Base-by-base conservation (phyloP, 352 stramenopile species). In the Globisporangium cylindrosporum region DNA sequence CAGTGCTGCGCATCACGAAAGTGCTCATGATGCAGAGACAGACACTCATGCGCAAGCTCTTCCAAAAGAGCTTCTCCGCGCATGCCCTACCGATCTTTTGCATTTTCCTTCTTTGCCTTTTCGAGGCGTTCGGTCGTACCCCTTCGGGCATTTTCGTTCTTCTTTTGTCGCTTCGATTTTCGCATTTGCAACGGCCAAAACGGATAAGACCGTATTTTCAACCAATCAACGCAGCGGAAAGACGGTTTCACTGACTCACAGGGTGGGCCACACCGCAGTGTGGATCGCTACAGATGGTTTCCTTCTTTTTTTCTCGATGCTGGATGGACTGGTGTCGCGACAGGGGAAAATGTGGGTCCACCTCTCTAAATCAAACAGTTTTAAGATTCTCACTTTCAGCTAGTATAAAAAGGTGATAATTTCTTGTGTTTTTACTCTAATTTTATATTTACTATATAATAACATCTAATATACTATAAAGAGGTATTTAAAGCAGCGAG, bases 261-360 rank as follows among this genome's bases (percentile, higher is more conserved):
- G 2, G 9, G 34, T 15, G 55, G 7, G 1, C 22, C 60, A 66
- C 60, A 59, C 1, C 2, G 1, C 46, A 7, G 12, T 57, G 20
- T 66, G 60, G 60, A 9, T 3, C 60, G 46, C 3, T 27, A 14
- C 20, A 61, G 3, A 61, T 41, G 61, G n/a, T 43, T 66, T 66
- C 61, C 61, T 66, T 66, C 61, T 59, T 66, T 66, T 60, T 59
- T 66, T 66, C 61, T 66, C 46, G 61, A 5, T 51, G 20, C 32
- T 38, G 32, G 32, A 38, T 38, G 32, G 32, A 38, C 14, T 34
- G 20, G 12, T 61, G 25, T 41, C 25, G 18, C 51, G 15, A 49
- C 41, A 49, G 15, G 36, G 32, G 12, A 43, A 43, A 43, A 14
- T 18, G 4, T 49, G 41, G 14, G 15, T 57, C 22, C 2, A 41